Percentiles rank a stretch among this genome's conserved stretches.
phyloP scores from a whole-genome alignment of 1,284 basidiomycete genomes.

The Papiliotrema flavescens region DNA sequence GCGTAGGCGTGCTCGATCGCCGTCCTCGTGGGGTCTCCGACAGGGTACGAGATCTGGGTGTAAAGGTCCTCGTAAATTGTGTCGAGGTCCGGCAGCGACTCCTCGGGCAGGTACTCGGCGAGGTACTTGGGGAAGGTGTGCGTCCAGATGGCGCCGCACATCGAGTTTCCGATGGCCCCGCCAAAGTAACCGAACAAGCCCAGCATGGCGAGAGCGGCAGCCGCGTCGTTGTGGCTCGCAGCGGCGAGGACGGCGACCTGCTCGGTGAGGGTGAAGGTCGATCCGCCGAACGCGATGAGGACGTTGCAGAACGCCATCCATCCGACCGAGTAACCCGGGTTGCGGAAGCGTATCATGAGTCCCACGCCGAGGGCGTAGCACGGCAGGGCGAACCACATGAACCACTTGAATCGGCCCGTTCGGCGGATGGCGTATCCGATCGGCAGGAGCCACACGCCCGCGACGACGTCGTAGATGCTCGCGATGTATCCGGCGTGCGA shows the following conservation, averaged over 20 bases:
- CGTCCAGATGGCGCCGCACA: slow-evolving; percentile 51
- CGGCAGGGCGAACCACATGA: slow-evolving; percentile 36
- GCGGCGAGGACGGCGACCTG: slow-evolving; percentile 48
- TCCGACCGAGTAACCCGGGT: slow-evolving; percentile 24
- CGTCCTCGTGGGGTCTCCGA: slow-evolving; percentile 24
- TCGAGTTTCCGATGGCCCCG: slow-evolving; percentile 39
- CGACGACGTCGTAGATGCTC: slow-evolving; percentile 45
- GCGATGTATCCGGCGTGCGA: slow-evolving; percentile 45
- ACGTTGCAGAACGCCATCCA: slow-evolving; percentile 44
- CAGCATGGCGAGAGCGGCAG: slow-evolving; percentile 45
- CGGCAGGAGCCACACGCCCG: slow-evolving; percentile 39
- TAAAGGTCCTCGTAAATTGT: slow-evolving; percentile 33
- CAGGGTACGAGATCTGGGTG: slow-evolving; percentile 30
- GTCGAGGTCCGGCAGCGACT: slow-evolving; percentile 30
- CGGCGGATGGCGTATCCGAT: slow-evolving; percentile 42
- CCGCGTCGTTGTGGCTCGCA: slow-evolving; percentile 48
- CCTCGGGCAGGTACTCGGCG: slow-evolving; percentile 30
- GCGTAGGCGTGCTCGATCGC: slow-evolving; percentile 37
- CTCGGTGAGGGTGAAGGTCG: slow-evolving; percentile 44
- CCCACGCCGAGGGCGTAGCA: slow-evolving; percentile 48
- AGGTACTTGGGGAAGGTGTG: slow-evolving; percentile 42
- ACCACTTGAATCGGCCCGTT: slow-evolving; percentile 45
- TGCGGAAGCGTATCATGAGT: slow-evolving; percentile 48
- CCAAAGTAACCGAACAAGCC: slow-evolving; percentile 45
- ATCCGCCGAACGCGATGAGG: slow-evolving; percentile 48